Conservation (phyloP, 2,329 filamentous ascomycete genomes). For the Dothistroma septosporum region DNA sequence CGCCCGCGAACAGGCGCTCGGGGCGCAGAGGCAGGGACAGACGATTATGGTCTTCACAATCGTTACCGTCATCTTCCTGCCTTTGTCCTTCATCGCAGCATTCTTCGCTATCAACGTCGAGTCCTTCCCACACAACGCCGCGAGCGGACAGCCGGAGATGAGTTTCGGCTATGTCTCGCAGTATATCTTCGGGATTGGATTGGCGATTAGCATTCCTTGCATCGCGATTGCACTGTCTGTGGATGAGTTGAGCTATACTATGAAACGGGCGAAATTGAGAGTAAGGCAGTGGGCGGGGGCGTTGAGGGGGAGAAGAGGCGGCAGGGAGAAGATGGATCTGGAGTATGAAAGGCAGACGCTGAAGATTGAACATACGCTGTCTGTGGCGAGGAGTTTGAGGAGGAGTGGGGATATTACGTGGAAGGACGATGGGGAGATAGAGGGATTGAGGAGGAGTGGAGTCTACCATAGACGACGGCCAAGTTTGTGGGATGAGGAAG, state of each 20-base stretch:
- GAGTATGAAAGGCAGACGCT: constrained; percentile 3
- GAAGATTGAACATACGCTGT: constrained; percentile 14
- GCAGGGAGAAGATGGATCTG: background rate
- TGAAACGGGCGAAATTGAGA: constrained; percentile 4
- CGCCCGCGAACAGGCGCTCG: constrained; percentile 57
- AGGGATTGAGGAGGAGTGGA: constrained; percentile 11
- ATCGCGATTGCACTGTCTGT: constrained; percentile 21
- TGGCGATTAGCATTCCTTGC: constrained; percentile 48
- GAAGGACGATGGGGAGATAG: constrained; percentile 8
- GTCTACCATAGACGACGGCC: background rate
- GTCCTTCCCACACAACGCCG: constrained; percentile 41
- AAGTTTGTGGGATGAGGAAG: background rate
- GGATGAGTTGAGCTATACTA: constrained; percentile 16
- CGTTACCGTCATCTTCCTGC: constrained; percentile 56
- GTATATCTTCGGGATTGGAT: constrained; percentile 54
- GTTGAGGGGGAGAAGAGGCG: background rate
- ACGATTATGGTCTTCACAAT: constrained; percentile 59
- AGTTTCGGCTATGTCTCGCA: constrained; percentile 48
- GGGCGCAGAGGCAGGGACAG: constrained; percentile 55
- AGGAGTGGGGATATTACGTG: constrained; percentile 18
- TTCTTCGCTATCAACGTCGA: constrained; percentile 54
- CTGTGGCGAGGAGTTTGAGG: constrained; percentile 17
- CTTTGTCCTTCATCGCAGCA: constrained; percentile 53
- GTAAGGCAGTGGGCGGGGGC: constrained; percentile 1
- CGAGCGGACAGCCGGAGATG: constrained; percentile 20